These are phyloP conservation scores for Yamadazyma kitorensis DNA, from an alignment of 805 yeast species.

Conservation along the genomic window DNA sequence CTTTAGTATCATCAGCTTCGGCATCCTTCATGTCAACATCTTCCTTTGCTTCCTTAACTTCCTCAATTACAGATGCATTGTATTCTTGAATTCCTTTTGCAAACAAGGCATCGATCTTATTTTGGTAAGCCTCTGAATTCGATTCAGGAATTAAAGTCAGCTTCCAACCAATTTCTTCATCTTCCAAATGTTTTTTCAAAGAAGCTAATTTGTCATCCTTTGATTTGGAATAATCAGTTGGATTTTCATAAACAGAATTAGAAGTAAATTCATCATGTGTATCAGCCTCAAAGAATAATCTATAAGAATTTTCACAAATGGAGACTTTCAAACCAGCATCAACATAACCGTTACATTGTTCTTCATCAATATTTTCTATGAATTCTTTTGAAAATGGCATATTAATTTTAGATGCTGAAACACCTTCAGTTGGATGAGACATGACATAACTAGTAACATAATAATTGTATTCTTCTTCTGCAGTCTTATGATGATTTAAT, in stretches of 20 bases:
- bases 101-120: conserved; percentile 30
- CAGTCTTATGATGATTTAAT: conserved; percentile 60
- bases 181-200: conserved; percentile 43
- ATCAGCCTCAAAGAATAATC: conserved; percentile 74
- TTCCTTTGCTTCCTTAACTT: conserved; percentile 10
- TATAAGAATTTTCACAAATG: conserved; percentile 73
- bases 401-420: conserved; percentile 69
- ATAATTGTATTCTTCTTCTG: conserved; percentile 87
- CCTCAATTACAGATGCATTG: conserved; percentile 13
- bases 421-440: conserved; percentile 97
- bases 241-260: conserved; percentile 46
- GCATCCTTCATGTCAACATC: conserved; percentile 12
- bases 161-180: conserved; percentile 55
- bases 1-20: conserved; percentile 5
- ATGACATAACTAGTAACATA: conserved; percentile 88
- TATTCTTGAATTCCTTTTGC: conserved; percentile 39
- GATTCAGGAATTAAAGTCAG: conserved; percentile 39
- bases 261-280: conserved; percentile 80
- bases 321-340: conserved; percentile 74
- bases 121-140: conserved; percentile 18
- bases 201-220: conserved; percentile 27
- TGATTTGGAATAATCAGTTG: conserved; percentile 21
- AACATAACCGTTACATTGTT: conserved; percentile 58
- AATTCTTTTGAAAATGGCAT: conserved; percentile 73
- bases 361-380: conserved; percentile 54